These are phyloP conservation scores for Coelastrella sp. DNA, from an alignment of 139 green algal species.

Conservation along the genomic window DNA sequence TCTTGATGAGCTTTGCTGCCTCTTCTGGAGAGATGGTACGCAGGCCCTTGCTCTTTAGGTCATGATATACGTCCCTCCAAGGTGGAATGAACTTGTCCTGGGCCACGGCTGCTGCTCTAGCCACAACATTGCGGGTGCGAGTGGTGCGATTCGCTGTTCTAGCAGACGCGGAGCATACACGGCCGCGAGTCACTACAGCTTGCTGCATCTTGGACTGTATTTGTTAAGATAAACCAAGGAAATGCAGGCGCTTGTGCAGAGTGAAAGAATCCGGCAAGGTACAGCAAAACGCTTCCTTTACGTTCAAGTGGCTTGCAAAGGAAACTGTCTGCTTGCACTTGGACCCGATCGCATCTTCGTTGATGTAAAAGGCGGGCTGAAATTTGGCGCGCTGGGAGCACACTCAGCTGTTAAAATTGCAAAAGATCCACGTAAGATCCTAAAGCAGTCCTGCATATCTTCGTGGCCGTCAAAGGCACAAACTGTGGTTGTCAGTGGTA, in stretches of 20 bases:
- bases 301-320: background rate
- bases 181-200: background rate
- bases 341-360: background rate
- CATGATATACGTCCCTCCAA: slow-evolving; percentile 33
- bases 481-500: no score
- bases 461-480: background rate
- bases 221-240: no score
- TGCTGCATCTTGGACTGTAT: background rate
- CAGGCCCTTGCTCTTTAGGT: slow-evolving; percentile 34
- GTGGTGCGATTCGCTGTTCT: background rate
- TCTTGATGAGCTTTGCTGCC: slow-evolving; percentile 25
- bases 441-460: background rate
- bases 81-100: slow-evolving; percentile 43
- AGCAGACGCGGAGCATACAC: background rate
- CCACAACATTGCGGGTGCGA: slow-evolving; percentile 18
- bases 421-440: slow-evolving; percentile 8
- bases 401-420: background rate
- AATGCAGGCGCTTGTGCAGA: no score
- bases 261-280: background rate
- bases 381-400: background rate
- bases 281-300: background rate
- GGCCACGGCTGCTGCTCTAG: slow-evolving; percentile 4
- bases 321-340: background rate
- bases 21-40: slow-evolving; percentile 37
- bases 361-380: background rate